Base-by-base conservation (phyloP, 768 basidiomycete species). In the Rossbeevera mucosa region DNA sequence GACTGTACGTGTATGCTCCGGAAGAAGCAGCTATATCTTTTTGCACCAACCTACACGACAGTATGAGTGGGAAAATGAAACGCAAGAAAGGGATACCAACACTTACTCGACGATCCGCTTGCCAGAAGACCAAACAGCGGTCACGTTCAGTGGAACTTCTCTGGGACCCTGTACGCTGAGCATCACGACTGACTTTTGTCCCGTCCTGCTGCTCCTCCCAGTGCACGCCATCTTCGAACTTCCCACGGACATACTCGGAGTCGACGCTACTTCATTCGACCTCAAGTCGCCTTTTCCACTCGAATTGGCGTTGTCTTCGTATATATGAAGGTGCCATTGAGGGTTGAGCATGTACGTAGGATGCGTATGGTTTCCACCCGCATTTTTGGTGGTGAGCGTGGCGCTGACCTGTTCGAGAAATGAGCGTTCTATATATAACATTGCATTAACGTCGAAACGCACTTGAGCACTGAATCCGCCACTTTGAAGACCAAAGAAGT, bases 331-430 rank as follows among this genome's bases (percentile, higher is more conserved):
- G 50, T 78, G 77, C 68, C 91, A 97, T 63, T 96, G 92, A 0
- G 94, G 94, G 63, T 97, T 98, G 45, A 80, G 68, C 83, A 95
- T 88, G 68, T 88, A 96, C 0, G 87, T 85, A 1, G 90, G 82
- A 57, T 83, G 75, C 5, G 81, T 80, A 51, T 83, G 80, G 62
- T 94, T 94, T 2, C 95, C 95, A 0, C 95, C 95, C 0, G 90
- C 80, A 25, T 82, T 91, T 58, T 83, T 83, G 30, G 70, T 77
- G 0, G 83, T 85, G 55, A 95, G 76, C 0, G 72, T 61, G 7
- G 83, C 87, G 0, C 79, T 72, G 6, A 86, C 62, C 89, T 91
- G 57, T 24, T 47, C 42, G 36, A 31, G 46, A 38, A 21, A 48
- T 63, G 8, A 58, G 48, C 9, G 20, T 29, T 33, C 7, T 16